These are phyloP conservation scores for Aschersonia sp. DNA, from an alignment of 2,329 filamentous ascomycete genomes.

Conservation along the genomic window DNA sequence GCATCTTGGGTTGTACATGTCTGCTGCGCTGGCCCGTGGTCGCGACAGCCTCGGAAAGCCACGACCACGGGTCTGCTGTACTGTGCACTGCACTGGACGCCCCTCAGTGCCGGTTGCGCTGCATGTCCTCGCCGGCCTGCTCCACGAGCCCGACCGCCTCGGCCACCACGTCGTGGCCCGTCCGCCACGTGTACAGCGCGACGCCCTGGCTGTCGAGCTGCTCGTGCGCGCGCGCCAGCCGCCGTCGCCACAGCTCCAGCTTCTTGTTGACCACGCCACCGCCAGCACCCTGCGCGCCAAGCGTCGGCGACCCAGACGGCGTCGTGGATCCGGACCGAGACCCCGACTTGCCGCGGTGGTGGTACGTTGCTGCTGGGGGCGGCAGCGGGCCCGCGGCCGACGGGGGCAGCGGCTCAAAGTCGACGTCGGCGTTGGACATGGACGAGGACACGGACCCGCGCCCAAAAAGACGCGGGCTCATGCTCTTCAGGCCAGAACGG, in stretches of 20 bases:
- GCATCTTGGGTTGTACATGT: too few species aligned
- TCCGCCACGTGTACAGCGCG: slow-evolving; percentile 56
- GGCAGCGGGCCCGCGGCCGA: slow-evolving; percentile 9
- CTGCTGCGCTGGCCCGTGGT: background rate
- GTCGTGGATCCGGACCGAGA: slow-evolving; percentile 17
- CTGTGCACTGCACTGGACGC: background rate
- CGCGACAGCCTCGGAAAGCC: background rate
- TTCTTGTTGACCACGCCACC: slow-evolving; percentile 41
- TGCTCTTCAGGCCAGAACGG: slow-evolving; percentile 21
- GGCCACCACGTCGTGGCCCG: slow-evolving; percentile 52
- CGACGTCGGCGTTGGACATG: slow-evolving; percentile 23
- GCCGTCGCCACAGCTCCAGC: slow-evolving; percentile 55
- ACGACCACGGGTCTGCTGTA: background rate
- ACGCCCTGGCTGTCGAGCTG: slow-evolving; percentile 51
- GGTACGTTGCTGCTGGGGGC: slow-evolving; percentile 3
- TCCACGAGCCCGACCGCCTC: slow-evolving; percentile 53
- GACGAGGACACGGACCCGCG: slow-evolving; percentile 12
- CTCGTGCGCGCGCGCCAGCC: slow-evolving; percentile 51
- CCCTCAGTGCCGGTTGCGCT: slow-evolving; percentile 3
- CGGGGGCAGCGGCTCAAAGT: slow-evolving; percentile 25
- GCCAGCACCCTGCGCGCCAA: slow-evolving; percentile 14
- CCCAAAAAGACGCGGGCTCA: slow-evolving; percentile 15
- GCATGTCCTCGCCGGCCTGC: slow-evolving; percentile 32
- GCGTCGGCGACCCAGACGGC: slow-evolving; percentile 18
- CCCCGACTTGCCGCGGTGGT: slow-evolving; percentile 7